These are phyloP conservation scores for Aureobasidium vineae DNA, from an alignment of 2,329 filamentous ascomycete genomes.

Conservation along the genomic window DNA sequence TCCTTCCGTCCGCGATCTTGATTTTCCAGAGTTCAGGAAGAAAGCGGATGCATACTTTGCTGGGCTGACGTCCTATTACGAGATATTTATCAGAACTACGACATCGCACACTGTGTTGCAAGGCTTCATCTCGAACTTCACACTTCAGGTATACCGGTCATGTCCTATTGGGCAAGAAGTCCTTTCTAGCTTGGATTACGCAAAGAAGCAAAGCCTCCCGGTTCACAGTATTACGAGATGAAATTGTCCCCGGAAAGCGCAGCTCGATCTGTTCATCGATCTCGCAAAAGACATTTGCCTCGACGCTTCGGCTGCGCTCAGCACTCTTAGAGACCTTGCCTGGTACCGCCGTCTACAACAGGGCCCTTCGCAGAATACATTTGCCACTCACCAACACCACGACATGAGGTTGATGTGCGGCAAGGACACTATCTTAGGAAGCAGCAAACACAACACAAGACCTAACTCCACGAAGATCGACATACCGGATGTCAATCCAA, in stretches of 20 bases:
- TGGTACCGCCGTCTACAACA: neutral
- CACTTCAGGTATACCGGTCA: slow-evolving; percentile 8
- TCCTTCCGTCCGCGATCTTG: slow-evolving; percentile 5
- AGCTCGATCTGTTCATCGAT: slow-evolving; percentile 9
- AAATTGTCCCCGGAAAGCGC: neutral
- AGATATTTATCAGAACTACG: slow-evolving; percentile 20
- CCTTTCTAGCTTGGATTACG: slow-evolving; percentile 2
- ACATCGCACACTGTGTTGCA: neutral
- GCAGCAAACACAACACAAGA: neutral
- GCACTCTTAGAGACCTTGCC: neutral
- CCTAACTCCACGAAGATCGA: no score
- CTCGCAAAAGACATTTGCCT: slow-evolving; percentile 6
- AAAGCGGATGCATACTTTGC: slow-evolving; percentile 12
- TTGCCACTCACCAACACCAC: neutral
- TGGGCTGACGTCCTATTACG: slow-evolving; percentile 26
- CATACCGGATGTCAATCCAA: neutral
- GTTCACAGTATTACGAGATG: slow-evolving; percentile 6
- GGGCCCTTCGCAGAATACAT: no score
- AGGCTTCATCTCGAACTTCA: neutral
- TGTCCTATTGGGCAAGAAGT: neutral
- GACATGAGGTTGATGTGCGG: neutral
- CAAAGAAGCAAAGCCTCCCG: slow-evolving; percentile 13
- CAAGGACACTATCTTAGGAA: neutral
- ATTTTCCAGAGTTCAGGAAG: neutral
- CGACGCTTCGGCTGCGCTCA: neutral